Evolutionary conservation across 257 asterid genomes (phyloP).

Genomic region (Anisodus acutangulus): DNA sequence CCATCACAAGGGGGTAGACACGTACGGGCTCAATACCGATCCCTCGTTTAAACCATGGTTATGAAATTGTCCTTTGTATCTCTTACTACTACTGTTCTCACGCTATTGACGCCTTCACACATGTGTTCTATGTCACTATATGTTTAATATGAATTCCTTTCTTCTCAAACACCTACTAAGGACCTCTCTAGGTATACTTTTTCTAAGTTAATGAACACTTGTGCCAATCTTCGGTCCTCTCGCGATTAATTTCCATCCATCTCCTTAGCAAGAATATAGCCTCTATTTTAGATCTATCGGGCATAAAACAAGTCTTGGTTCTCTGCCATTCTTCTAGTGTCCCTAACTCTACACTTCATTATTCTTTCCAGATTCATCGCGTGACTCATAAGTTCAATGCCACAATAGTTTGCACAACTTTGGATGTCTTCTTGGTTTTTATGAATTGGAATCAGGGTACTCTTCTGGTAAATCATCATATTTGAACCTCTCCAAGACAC

Average conservation of each 20-base stretch:
- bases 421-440: neutral
- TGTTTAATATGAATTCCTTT: neutral
- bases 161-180: neutral
- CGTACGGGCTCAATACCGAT: neutral
- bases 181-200: neutral
- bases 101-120: neutral
- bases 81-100: neutral
- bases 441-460: neutral
- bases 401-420: constrained; percentile 15
- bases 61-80: neutral
- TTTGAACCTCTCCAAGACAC: neutral
- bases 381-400: neutral
- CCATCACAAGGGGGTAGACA: neutral
- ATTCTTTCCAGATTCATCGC: neutral
- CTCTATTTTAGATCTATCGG: neutral
- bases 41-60: neutral
- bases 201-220: neutral
- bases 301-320: neutral
- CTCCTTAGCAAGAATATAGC: neutral
- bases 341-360: neutral
- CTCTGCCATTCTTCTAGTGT: neutral
- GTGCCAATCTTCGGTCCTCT: neutral
- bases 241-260: neutral
- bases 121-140: neutral
- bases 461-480: neutral